Percentiles rank a stretch among this genome's conserved stretches.
phyloP scores from a whole-genome alignment of 176 grass and related monocot species.

The Cenchrus purpureus region DNA sequence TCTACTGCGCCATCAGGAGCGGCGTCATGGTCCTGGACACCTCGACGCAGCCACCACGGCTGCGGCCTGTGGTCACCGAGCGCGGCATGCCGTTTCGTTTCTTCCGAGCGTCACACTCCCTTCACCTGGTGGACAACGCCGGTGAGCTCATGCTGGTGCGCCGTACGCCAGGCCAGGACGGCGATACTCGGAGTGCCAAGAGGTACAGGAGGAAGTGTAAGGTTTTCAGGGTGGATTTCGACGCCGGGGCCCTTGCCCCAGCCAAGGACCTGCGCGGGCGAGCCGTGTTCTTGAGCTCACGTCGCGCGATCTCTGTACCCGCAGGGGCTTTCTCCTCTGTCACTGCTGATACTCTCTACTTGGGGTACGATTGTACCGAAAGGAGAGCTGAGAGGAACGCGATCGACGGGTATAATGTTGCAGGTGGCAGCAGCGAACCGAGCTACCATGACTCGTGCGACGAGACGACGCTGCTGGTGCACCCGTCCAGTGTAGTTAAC shows the following conservation, averaged over 20 bases:
- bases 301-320: background rate
- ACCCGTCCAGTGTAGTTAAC: background rate
- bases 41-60: background rate
- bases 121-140: conserved; percentile 19
- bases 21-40: background rate
- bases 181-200: background rate
- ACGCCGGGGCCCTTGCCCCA: background rate
- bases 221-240: background rate
- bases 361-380: background rate
- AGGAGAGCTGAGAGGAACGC: background rate
- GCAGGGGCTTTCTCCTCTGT: background rate
- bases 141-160: conserved; percentile 9
- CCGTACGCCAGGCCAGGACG: background rate
- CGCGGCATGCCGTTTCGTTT: fast-evolving
- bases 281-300: conserved; percentile 1
- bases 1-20: background rate
- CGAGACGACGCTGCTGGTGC: too few relatives aligned
- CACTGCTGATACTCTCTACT: conserved; percentile 5
- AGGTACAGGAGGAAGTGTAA: background rate
- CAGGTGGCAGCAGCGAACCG: background rate
- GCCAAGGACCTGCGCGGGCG: background rate
- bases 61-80: background rate
- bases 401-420: background rate
- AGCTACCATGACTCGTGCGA: background rate
- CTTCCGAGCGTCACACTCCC: fast-evolving